Evolutionary conservation across 2,329 filamentous ascomycete species (phyloP), one percentile per base, ranked within the genome.

Genomic region (Aspergillus niger): DNA sequence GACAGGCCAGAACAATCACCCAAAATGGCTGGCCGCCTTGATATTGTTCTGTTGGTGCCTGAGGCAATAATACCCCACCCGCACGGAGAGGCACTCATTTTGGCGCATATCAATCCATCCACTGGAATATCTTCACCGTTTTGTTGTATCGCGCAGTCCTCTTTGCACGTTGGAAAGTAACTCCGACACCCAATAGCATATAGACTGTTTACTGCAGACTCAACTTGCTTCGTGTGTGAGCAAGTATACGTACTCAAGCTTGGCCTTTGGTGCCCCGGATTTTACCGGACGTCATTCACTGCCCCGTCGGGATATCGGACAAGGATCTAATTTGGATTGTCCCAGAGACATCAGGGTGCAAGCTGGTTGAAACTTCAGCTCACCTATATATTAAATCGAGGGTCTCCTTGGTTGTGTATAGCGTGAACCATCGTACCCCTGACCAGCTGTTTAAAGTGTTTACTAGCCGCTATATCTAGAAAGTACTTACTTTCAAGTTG

Each of bases 41-140:
- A 64, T 69, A 70, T 67, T 67, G 67, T 67, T 60, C 52, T 57
- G 24, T 11, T 2, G 11, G 15, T 62, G 70, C 70, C 70, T 72
- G 53, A 72, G 70, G 70, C 70, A 62, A 49, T 32, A 38, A 57
- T 44, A 62, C 68, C 67, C 69, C 69, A 70, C 69, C 61, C 32
- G 28, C 28, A 22, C 53, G 56, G 24, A 30, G 24, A 30, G 15
- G 10, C 15, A n/a, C 30, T 28, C 47, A 13, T 15, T 50, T 50
- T 50, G 47, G 47, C 47, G 24, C 47, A 50, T 50, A 32, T 50
- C 47, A 50, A 50, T 30, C 17, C 47, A 17, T 30, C 26, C 32
- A 36, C 32, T 2, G 13, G 32, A 20, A 50, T 28, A 50, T 20
- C 47, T 17, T 50, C 47, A 20, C 15, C 26, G 28, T 15, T 17